Conservation (phyloP, 805 yeast species). For the Torulaspora delbrueckii region DNA sequence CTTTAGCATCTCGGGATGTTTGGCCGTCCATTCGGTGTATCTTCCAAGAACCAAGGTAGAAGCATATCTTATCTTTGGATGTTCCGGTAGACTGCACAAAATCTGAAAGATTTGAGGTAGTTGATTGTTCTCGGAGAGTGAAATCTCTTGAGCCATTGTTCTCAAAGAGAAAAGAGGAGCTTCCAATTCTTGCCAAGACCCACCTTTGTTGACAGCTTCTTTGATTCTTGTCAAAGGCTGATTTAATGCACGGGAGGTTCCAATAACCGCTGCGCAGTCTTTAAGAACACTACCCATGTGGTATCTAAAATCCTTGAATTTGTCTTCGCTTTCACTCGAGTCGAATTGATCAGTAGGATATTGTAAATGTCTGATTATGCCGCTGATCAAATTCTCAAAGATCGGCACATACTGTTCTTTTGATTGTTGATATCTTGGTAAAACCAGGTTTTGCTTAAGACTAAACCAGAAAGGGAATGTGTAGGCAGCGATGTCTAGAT, state of each 20-base stretch:
- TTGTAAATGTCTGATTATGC: slow-evolving; percentile 58
- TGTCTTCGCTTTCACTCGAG: slow-evolving; percentile 81
- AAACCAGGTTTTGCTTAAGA: slow-evolving; percentile 55
- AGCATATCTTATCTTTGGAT: slow-evolving; percentile 82
- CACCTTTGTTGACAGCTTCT: slow-evolving; percentile 26
- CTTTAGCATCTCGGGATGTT: slow-evolving; percentile 77
- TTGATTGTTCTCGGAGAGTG: slow-evolving; percentile 55
- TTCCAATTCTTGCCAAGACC: slow-evolving; percentile 79
- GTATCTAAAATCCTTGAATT: slow-evolving; percentile 88
- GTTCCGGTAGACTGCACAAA: slow-evolving; percentile 72
- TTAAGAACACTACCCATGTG: slow-evolving; percentile 98
- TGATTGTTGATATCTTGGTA: slow-evolving; percentile 32
- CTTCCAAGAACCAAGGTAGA: slow-evolving; percentile 92
- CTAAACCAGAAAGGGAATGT: slow-evolving; percentile 91
- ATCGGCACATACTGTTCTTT: slow-evolving; percentile 23
- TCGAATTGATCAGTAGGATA: slow-evolving; percentile 66
- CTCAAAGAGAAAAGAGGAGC: slow-evolving; percentile 86
- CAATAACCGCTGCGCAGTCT: slow-evolving; percentile 89
- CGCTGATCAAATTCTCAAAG: slow-evolving; percentile 28
- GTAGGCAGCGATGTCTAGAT: slow-evolving; percentile 82
- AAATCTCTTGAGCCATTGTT: slow-evolving; percentile 90
- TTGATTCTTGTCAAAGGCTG: slow-evolving; percentile 66
- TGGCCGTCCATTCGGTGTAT: slow-evolving; percentile 90
- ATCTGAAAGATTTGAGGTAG: slow-evolving; percentile 57
- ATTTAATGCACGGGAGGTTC: slow-evolving; percentile 61